Evolutionary conservation across 768 basidiomycete species (phyloP).

Genomic region (Boletus sensibilis): DNA sequence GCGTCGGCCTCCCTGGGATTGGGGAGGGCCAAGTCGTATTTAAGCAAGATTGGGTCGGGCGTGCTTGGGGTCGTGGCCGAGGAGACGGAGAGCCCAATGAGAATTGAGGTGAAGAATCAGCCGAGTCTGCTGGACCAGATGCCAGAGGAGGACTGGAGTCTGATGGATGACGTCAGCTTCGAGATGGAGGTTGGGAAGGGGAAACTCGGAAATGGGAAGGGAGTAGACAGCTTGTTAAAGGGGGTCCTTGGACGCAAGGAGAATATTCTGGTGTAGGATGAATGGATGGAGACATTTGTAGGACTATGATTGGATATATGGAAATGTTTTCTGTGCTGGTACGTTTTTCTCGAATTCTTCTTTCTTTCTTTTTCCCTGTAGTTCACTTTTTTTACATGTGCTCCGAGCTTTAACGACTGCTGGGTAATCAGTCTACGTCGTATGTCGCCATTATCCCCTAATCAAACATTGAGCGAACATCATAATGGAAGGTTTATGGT

Average conservation of each 20-base stretch:
- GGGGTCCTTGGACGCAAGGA: slow-evolving; percentile 30
- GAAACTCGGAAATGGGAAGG: slow-evolving; percentile 28
- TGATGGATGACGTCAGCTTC: slow-evolving; percentile 52
- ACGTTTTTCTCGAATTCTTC: no score
- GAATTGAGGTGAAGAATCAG: slow-evolving; percentile 44
- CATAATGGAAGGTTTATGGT: no score
- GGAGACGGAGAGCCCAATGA: slow-evolving; percentile 51
- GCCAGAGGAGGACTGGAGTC: slow-evolving; percentile 54
- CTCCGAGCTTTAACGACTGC: background rate
- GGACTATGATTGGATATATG: no score
- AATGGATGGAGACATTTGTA: no score
- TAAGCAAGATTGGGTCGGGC: slow-evolving; percentile 34
- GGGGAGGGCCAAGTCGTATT: slow-evolving; percentile 52
- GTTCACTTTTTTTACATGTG: no score
- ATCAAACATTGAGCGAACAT: background rate
- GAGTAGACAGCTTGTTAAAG: slow-evolving; percentile 33
- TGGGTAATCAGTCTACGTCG: background rate
- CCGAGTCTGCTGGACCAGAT: slow-evolving; percentile 59
- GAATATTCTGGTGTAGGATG: slow-evolving; percentile 20
- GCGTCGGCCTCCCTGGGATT: slow-evolving; percentile 1
- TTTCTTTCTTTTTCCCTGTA: no score
- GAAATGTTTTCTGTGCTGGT: no score
- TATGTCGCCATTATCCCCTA: background rate
- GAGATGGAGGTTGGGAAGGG: slow-evolving; percentile 38
- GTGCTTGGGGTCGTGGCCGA: slow-evolving; percentile 28